Percentiles rank a stretch among this genome's conserved stretches.
phyloP scores from a whole-genome alignment of 2,329 filamentous ascomycete species.

The Sporothrix dimorphospora region DNA sequence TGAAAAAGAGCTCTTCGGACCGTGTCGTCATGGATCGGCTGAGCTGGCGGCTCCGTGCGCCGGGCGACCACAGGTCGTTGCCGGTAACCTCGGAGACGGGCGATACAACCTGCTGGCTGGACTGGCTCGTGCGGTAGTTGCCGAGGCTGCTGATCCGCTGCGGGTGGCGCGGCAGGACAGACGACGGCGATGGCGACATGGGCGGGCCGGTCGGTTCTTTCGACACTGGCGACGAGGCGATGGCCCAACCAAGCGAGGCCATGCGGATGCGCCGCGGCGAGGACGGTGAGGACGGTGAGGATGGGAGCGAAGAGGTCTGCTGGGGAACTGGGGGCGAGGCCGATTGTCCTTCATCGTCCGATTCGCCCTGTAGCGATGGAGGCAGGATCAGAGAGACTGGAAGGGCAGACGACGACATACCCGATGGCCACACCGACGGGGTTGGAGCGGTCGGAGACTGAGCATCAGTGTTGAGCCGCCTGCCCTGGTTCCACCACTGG shows the following conservation, averaged over 20 bases:
- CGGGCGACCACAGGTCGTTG: constrained; percentile 32
- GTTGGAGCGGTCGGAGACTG: background rate
- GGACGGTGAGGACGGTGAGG: constrained; percentile 9
- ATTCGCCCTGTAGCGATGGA: background rate
- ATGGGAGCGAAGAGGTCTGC: constrained; percentile 16
- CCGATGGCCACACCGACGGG: background rate
- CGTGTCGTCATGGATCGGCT: constrained; percentile 46
- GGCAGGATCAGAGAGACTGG: background rate
- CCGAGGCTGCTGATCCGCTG: constrained; percentile 11
- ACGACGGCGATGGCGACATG: constrained; percentile 10
- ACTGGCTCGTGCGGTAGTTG: background rate
- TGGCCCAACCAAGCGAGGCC: constrained; percentile 39
- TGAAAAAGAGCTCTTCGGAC: constrained; percentile 48
- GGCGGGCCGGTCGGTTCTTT: constrained; percentile 36
- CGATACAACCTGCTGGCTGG: constrained; percentile 27
- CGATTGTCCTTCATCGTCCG: constrained; percentile 18
- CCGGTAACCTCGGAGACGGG: constrained; percentile 29
- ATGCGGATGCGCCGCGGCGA: constrained; percentile 28
- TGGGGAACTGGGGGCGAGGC: background rate
- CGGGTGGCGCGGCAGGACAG: background rate
- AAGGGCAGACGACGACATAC: constrained; percentile 24
- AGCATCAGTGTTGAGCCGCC: constrained; percentile 38
- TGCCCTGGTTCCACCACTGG: constrained; percentile 60
- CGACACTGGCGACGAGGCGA: constrained; percentile 29
- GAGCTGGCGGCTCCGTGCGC: constrained; percentile 34